Conservation (phyloP, 1,284 basidiomycete species). For the Phenoliferia sp. region DNA sequence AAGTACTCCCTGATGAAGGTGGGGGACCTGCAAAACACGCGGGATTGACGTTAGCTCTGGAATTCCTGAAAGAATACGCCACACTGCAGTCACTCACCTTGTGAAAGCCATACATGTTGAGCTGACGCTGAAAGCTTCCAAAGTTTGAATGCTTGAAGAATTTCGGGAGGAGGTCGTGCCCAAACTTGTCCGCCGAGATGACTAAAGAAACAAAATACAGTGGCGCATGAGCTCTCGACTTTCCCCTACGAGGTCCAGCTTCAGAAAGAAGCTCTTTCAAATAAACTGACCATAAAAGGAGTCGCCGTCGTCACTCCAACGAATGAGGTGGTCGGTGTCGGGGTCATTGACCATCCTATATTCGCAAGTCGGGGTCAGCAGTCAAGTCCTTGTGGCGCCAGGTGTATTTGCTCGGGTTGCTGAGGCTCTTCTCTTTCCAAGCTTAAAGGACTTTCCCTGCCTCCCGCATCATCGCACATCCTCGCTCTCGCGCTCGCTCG, state of each 20-base stretch:
- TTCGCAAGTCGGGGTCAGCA: too few relatives aligned
- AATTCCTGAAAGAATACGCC: background rate
- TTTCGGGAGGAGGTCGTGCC: conserved; percentile 78
- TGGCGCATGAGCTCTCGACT: background rate
- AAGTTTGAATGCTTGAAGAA: conserved; percentile 98
- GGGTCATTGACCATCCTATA: conserved; percentile 87
- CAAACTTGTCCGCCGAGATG: conserved; percentile 87
- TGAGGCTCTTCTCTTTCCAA: too few relatives aligned
- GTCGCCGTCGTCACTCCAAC: conserved; percentile 83
- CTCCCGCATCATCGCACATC: too few relatives aligned
- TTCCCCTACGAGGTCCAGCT: conserved; percentile 14
- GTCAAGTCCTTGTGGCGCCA: too few relatives aligned
- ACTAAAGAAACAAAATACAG: conserved; percentile 51
- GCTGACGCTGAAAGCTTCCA: conserved; percentile 86
- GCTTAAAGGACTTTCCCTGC: background rate
- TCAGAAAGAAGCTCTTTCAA: too few relatives aligned
- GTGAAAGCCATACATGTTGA: conserved; percentile 95
- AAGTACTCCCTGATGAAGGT: conserved; percentile 90
- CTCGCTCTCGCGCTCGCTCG: background rate
- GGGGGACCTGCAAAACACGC: conserved; percentile 60
- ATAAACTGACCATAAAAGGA: conserved; percentile 72
- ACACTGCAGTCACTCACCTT: conserved; percentile 22
- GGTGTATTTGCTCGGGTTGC: too few relatives aligned
- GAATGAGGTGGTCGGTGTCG: conserved; percentile 73
- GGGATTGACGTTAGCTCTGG: background rate